Base-by-base conservation (phyloP, 495 filamentous ascomycete genomes). In the Chaetomidium leptoderma region DNA sequence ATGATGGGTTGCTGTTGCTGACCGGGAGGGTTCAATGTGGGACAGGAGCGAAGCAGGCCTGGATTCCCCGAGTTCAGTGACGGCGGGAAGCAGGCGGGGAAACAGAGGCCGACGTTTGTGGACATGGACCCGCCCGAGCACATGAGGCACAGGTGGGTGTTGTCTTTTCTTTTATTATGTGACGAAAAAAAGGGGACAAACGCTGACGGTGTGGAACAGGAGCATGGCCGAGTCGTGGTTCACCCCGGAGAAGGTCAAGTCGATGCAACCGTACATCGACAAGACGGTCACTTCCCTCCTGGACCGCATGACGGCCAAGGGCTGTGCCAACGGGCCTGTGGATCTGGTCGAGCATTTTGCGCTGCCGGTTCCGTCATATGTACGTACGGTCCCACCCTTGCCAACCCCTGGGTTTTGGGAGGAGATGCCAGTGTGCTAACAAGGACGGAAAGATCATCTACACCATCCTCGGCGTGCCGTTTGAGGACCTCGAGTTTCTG, bases 41-140 rank as follows among this genome's bases (percentile, higher is more conserved):
- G 13, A 6, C 30, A 72, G 72, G 64, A 74, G 49, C 67, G 76
- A 3, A 67, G 47, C 10, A 55, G 74, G 8, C 70, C 74, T 3
- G 76, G 77, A 1, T 79, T 78, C 48, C 76, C 77, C 9, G 74
- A 78, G 60, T 65, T 79, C 45, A 61, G 58, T 36, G 55, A 66
- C 24, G 64, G 74, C 21, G 77, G 71, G 2, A 74, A 76, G 55
- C 55, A 58, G 7, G 78, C 75, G 1, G 71, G 61, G 17, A 72
- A 77, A 56, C 71, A 66, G 45, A 69, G 71, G 52, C 72, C 76
- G 4, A 79, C 76, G 6, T 78, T 79, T 55, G 76, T 79, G 7
- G 74, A 79, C 52, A 76, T 78, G 76, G 76, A 78, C 52, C 63
- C 72, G 13, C 74, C 76, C 3, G 60, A 74, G 14, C 76, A 79